Conservation (phyloP, 2,329 filamentous ascomycete genomes). For the Colletotrichum eremochloae region DNA sequence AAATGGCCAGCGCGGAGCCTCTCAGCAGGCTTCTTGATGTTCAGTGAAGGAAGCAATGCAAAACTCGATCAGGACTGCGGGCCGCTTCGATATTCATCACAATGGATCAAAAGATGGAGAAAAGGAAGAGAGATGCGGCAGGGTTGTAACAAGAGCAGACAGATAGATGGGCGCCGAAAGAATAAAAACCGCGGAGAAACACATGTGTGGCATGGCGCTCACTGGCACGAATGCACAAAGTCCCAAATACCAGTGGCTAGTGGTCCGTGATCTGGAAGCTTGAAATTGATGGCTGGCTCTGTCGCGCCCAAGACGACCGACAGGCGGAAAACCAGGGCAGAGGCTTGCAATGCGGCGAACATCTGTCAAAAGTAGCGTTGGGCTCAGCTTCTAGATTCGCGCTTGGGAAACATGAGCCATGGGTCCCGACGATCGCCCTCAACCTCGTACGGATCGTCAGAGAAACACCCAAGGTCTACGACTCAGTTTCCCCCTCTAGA, state of each 20-base stretch:
- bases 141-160: not conserved
- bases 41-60: not conserved
- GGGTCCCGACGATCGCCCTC: conserved; percentile 12
- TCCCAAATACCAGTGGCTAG: not conserved
- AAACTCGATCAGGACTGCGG: not conserved
- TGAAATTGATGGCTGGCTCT: not conserved
- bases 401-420: not conserved
- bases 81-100: not conserved
- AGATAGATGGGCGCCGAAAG: not conserved
- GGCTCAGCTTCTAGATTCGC: too few species aligned
- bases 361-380: too few species aligned
- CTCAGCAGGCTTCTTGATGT: not conserved
- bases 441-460: conserved; percentile 8
- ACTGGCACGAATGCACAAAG: not conserved
- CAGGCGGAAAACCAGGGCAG: not conserved
- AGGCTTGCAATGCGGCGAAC: not conserved
- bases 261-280: not conserved
- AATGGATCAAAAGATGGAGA: not conserved
- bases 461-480: not conserved
- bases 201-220: not conserved
- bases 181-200: not conserved
- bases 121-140: not conserved
- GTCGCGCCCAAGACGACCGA: conserved; percentile 1
- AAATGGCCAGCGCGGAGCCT: not conserved
- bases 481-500: not conserved